Percentiles rank a stretch among this genome's conserved stretches.
phyloP scores from a whole-genome alignment of 2,329 filamentous ascomycete genomes.

The Lojkania enalia region DNA sequence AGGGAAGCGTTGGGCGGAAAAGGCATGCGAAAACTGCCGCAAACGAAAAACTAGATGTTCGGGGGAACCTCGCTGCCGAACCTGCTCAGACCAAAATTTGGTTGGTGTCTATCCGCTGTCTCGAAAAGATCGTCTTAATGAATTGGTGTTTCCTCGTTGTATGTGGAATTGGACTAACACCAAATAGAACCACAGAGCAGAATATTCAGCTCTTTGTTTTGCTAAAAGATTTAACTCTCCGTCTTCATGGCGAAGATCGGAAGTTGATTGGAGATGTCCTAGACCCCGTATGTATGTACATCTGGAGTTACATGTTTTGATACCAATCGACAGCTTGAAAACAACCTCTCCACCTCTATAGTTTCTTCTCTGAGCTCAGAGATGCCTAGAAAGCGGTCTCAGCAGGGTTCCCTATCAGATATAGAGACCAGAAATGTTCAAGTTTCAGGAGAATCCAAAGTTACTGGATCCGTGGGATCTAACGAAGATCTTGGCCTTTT shows the following conservation, averaged over 20 bases:
- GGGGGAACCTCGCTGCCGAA: no score
- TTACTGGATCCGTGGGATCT: constrained; percentile 15
- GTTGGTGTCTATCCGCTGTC: no score
- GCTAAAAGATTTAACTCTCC: constrained; percentile 20
- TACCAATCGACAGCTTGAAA: background rate
- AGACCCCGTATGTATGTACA: constrained; percentile 1
- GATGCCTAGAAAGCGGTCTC: constrained; percentile 17
- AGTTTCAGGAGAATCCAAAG: no score
- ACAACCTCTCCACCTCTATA: background rate
- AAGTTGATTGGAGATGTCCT: constrained; percentile 18
- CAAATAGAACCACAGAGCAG: constrained; percentile 20
- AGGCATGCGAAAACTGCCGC: no score
- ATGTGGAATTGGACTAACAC: no score
- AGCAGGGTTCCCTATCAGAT: no score
- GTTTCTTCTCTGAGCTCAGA: constrained; percentile 29
- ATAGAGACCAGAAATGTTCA: background rate
- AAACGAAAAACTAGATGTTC: no score
- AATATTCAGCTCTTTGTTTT: constrained; percentile 20
- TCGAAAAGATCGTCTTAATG: no score
- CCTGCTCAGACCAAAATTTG: no score
- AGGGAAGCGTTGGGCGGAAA: no score
- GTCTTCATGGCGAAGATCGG: constrained; percentile 13
- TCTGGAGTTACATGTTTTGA: background rate
- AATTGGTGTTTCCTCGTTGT: no score
- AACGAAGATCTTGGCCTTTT: constrained; percentile 29